Conservation (phyloP, 768 basidiomycete species). For the Mycena galericulata region DNA sequence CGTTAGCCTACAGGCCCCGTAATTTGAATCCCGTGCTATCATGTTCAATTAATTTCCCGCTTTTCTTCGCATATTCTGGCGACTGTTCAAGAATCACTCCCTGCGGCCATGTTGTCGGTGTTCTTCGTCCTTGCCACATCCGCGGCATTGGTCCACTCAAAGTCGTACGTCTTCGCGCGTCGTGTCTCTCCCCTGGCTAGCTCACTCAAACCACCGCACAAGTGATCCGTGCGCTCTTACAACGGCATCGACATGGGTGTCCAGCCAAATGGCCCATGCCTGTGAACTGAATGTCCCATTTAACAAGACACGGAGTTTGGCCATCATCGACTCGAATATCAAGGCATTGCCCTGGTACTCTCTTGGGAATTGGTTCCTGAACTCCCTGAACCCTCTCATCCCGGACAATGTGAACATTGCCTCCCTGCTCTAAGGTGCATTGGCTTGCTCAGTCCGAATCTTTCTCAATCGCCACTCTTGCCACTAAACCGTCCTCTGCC, state of each 20-base stretch:
- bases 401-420: constrained; percentile 43
- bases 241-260: constrained; percentile 28
- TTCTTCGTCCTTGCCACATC: too few species aligned
- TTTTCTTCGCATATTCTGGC: too few species aligned
- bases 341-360: constrained; percentile 30
- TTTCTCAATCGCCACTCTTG: constrained; percentile 34
- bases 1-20: too few species aligned
- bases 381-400: constrained; percentile 31
- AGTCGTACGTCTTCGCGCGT: too few species aligned
- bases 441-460: constrained; percentile 28
- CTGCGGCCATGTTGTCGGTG: too few species aligned
- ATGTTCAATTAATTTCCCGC: too few species aligned
- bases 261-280: constrained; percentile 26
- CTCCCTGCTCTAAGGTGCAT: constrained; percentile 29
- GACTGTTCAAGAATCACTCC: too few species aligned
- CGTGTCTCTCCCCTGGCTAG: too few species aligned
- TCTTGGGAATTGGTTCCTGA: constrained; percentile 31
- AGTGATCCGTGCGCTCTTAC: constrained; percentile 29
- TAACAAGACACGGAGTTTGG: constrained; percentile 26
- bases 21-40: too few species aligned
- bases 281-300: constrained; percentile 32
- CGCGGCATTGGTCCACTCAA: too few species aligned
- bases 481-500: constrained; percentile 12
- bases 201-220: too few species aligned
- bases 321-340: constrained; percentile 25